phyloP scores from a whole-genome alignment of 129 eudicot genomes.

The Apium graveolens region DNA sequence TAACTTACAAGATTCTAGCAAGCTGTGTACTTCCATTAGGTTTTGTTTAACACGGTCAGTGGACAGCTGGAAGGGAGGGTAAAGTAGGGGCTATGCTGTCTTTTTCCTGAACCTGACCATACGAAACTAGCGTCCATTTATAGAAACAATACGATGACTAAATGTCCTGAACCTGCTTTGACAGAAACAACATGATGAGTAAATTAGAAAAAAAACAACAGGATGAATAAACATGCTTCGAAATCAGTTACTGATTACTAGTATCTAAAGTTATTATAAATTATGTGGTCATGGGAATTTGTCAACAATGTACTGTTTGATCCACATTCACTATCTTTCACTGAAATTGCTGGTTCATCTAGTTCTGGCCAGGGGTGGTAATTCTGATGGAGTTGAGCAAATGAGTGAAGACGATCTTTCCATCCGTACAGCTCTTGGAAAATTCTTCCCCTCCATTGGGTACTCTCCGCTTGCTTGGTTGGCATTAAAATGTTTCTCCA shows the following conservation, averaged over 20 bases:
- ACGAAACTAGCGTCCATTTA: slow-evolving; percentile 8
- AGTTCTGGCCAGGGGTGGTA: slow-evolving; percentile 80
- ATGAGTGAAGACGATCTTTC: too few species aligned
- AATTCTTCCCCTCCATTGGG: slow-evolving; percentile 72
- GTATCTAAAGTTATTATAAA: slow-evolving; percentile 41
- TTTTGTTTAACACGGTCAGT: too few species aligned
- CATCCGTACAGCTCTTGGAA: slow-evolving; percentile 66
- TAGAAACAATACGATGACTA: too few species aligned
- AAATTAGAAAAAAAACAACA: neutral
- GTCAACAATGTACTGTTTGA: slow-evolving; percentile 64
- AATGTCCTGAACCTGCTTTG: slow-evolving; percentile 26
- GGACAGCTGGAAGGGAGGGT: too few species aligned
- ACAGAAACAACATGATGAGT: too few species aligned
- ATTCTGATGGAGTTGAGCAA: slow-evolving; percentile 53
- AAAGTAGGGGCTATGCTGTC: too few species aligned
- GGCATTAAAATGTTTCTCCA: slow-evolving; percentile 36
- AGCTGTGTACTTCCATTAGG: too few species aligned
- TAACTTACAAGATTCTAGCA: too few species aligned
- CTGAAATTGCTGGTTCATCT: too few species aligned
- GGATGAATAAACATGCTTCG: neutral
- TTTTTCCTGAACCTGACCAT: too few species aligned
- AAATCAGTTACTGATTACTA: neutral
- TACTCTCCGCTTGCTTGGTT: slow-evolving; percentile 42
- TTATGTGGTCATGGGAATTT: slow-evolving; percentile 50
- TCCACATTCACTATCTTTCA: slow-evolving; percentile 79